Percentiles rank a stretch among this genome's conserved stretches.
These are phyloP conservation scores for Aspergillus terreus DNA, from an alignment of 2,329 filamentous ascomycete species.

Conservation along the genomic window DNA sequence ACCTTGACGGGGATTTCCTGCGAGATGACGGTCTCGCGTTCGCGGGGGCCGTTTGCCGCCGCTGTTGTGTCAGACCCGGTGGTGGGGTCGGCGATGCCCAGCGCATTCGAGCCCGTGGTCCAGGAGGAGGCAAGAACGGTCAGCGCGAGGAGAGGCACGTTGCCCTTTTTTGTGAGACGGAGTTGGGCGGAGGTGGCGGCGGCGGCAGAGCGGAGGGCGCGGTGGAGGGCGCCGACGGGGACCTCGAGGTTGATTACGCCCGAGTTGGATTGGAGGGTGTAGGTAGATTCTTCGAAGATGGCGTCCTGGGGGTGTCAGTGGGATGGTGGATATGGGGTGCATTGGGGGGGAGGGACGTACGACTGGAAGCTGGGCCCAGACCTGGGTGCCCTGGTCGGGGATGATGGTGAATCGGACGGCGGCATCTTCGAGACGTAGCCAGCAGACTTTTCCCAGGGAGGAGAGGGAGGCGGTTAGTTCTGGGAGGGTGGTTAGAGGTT, in stretches of 20 bases:
- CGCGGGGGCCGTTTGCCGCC: slow-evolving; percentile 51
- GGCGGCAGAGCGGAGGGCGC: slow-evolving; percentile 84
- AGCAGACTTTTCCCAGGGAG: slow-evolving; percentile 75
- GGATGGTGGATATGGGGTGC: background rate
- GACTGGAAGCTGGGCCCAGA: slow-evolving; percentile 73
- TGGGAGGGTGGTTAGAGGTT: slow-evolving; percentile 25
- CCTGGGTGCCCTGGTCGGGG: slow-evolving; percentile 89
- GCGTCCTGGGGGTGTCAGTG: slow-evolving; percentile 53
- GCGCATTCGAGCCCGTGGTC: slow-evolving; percentile 51
- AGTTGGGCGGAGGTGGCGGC: slow-evolving; percentile 78
- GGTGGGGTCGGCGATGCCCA: slow-evolving; percentile 40
- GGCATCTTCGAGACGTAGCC: slow-evolving; percentile 84
- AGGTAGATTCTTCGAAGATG: slow-evolving; percentile 74
- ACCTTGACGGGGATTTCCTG: slow-evolving; percentile 96
- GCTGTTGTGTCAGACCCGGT: slow-evolving; percentile 29
- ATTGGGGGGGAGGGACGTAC: slow-evolving; percentile 22
- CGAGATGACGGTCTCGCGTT: slow-evolving; percentile 86
- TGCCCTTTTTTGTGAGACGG: slow-evolving; percentile 88
- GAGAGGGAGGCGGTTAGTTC: slow-evolving; percentile 61
- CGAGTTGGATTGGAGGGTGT: slow-evolving; percentile 81
- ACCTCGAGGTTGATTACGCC: slow-evolving; percentile 97
- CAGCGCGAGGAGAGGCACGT: slow-evolving; percentile 78
- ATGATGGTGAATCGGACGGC: slow-evolving; percentile 92
- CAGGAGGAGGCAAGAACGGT: slow-evolving; percentile 69
- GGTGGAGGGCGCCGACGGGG: slow-evolving; percentile 79